phyloP scores from a whole-genome alignment of 2,329 filamentous ascomycete genomes.

The Claviceps monticola region DNA sequence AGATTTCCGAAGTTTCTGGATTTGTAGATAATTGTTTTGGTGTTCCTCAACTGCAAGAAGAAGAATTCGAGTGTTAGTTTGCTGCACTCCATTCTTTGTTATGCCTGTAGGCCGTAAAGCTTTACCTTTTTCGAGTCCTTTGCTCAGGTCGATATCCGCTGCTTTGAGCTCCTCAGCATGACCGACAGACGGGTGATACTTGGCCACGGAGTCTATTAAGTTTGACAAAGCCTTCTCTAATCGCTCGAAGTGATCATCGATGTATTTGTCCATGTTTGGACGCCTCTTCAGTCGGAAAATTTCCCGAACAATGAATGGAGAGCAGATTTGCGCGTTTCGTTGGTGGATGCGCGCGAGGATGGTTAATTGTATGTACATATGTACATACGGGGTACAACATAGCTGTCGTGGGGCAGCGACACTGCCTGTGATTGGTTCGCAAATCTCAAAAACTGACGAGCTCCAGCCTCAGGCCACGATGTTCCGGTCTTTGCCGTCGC shows the following conservation, averaged over 20 bases:
- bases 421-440: conserved; percentile 6
- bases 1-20: conserved; percentile 53
- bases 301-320: neutral
- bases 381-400: too few species aligned
- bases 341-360: neutral
- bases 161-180: conserved; percentile 55
- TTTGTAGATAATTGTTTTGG: conserved; percentile 58
- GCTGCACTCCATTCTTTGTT: too few species aligned
- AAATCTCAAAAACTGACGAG: conserved; percentile 2
- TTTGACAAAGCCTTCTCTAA: conserved; percentile 52
- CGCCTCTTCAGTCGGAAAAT: neutral
- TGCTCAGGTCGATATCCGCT: conserved; percentile 54
- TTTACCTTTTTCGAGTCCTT: conserved; percentile 51
- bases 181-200: conserved; percentile 61
- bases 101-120: neutral
- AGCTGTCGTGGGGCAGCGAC: conserved; percentile 9
- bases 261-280: conserved; percentile 43
- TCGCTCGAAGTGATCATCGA: conserved; percentile 50
- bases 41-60: conserved; percentile 49
- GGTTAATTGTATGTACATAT: neutral
- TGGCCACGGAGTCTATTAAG: conserved; percentile 66
- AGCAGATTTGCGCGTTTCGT: neutral
- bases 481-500: conserved; percentile 19
- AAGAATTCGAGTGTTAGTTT: neutral
- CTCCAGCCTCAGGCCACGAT: conserved; percentile 17